Evolutionary conservation across 495 filamentous ascomycete species (phyloP).

Genomic region (Elaphomyces granulatus): DNA sequence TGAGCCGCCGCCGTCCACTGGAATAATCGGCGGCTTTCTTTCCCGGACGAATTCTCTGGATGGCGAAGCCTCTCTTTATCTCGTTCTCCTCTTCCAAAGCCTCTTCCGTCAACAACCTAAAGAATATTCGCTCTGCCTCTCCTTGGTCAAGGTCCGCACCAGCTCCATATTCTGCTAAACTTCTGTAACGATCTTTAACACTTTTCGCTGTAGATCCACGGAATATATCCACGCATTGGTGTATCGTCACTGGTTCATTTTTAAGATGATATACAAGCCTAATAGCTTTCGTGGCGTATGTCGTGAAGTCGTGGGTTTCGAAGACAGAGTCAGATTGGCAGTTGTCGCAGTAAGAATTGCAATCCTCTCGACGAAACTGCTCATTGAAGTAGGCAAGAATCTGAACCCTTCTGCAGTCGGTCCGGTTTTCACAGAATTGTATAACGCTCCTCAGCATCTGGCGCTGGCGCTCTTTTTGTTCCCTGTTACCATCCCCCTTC

Average conservation of each 20-base stretch:
- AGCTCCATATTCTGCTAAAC: constrained; percentile 37
- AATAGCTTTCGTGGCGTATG: constrained; percentile 54
- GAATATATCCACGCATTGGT: constrained; percentile 46
- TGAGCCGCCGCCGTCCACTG: constrained; percentile 35
- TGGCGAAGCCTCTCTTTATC: constrained; percentile 42
- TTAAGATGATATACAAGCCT: constrained; percentile 46
- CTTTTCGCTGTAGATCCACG: constrained; percentile 39
- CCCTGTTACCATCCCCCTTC: constrained; percentile 51
- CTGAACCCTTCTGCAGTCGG: constrained; percentile 74
- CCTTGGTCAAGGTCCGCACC: constrained; percentile 42
- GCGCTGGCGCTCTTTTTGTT: constrained; percentile 70
- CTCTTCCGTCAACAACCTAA: constrained; percentile 45
- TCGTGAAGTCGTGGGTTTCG: constrained; percentile 57
- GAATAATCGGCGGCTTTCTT: constrained; percentile 37
- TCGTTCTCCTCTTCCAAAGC: constrained; percentile 44
- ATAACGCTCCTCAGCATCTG: constrained; percentile 74
- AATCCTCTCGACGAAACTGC: constrained; percentile 53
- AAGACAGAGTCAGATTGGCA: constrained; percentile 56
- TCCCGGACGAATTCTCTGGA: constrained; percentile 45
- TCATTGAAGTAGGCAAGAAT: constrained; percentile 90
- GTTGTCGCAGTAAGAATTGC: constrained; percentile 68
- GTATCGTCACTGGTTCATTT: constrained; percentile 33
- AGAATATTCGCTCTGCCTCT: constrained; percentile 51
- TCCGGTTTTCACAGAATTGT: constrained; percentile 74
- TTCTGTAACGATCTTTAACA: constrained; percentile 33